Evolutionary conservation across 73 alveolate species (phyloP).

Genomic region (Paraurostyla sp.): DNA sequence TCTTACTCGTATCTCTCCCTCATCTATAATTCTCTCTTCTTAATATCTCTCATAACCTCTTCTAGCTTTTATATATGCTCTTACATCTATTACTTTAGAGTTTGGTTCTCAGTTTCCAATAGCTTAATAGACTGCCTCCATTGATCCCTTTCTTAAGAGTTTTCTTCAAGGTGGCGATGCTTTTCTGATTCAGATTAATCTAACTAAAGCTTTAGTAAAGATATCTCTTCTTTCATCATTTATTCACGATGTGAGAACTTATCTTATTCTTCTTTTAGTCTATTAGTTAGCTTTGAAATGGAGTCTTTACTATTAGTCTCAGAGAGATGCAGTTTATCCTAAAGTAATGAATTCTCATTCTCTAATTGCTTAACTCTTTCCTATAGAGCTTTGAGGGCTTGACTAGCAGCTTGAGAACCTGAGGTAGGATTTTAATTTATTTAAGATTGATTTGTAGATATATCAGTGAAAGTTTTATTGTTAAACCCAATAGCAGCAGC

Average conservation of each 20-base stretch:
- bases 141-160: slow-evolving; percentile 27
- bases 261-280: not conserved
- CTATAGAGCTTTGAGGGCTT: slow-evolving; percentile 26
- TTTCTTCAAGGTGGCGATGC: slow-evolving; percentile 38
- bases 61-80: slow-evolving; percentile 13
- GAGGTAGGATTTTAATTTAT: not conserved
- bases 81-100: not conserved
- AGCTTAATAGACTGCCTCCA: not conserved
- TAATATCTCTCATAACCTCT: slow-evolving; percentile 22
- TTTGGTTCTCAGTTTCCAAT: not conserved
- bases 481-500: not conserved
- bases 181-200: not conserved
- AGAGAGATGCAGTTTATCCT: not conserved
- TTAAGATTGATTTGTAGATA: too few species aligned
- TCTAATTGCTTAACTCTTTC: not conserved
- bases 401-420: not conserved
- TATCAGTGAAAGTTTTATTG: not conserved
- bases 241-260: not conserved
- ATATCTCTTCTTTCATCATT: not conserved
- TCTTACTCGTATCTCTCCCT: slow-evolving; percentile 45
- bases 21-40: not conserved
- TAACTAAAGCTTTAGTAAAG: not conserved
- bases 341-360: not conserved
- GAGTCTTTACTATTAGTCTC: not conserved
- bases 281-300: not conserved